phyloP scores from a whole-genome alignment of 164 flowering plant genomes.

The Buxus sempervirens region DNA sequence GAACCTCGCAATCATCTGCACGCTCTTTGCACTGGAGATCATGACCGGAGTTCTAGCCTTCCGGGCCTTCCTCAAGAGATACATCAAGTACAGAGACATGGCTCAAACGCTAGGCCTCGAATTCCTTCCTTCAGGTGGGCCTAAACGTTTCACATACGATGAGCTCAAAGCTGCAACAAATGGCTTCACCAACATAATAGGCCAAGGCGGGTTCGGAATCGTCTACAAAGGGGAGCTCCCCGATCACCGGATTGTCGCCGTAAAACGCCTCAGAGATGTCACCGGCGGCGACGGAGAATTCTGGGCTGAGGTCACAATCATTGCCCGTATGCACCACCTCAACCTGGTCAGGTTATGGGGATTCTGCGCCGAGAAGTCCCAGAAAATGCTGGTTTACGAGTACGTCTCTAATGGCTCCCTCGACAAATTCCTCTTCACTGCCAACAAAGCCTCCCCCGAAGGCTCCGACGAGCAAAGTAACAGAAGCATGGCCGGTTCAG shows the following conservation, averaged over 20 bases:
- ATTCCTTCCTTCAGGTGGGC: constrained; percentile 65
- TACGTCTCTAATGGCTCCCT: constrained; percentile 63
- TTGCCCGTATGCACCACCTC: constrained; percentile 85
- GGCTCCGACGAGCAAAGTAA: too few species aligned
- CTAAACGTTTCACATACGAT: constrained; percentile 55
- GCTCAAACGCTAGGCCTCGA: constrained; percentile 68
- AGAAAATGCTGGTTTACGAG: constrained; percentile 63
- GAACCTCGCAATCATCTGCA: constrained; percentile 47
- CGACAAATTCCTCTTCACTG: constrained; percentile 40
- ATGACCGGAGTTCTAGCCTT: constrained; percentile 55
- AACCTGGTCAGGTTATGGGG: constrained; percentile 81
- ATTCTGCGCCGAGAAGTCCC: constrained; percentile 68
- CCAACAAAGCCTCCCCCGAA: background rate
- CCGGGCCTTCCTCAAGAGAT: constrained; percentile 63
- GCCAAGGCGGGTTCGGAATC: constrained; percentile 70
- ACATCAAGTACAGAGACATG: constrained; percentile 69
- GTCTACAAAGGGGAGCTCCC: constrained; percentile 60
- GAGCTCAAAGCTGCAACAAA: constrained; percentile 67
- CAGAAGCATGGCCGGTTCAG: too few species aligned
- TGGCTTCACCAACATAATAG: constrained; percentile 50
- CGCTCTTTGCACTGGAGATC: constrained; percentile 60
- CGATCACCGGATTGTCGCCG: constrained; percentile 66
- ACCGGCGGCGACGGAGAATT: constrained; percentile 61
- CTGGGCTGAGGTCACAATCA: constrained; percentile 85
- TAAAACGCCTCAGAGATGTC: constrained; percentile 49